Evolutionary conservation across 2,329 filamentous ascomycete species (phyloP).

Genomic region (Rhynchosporium secalis): DNA sequence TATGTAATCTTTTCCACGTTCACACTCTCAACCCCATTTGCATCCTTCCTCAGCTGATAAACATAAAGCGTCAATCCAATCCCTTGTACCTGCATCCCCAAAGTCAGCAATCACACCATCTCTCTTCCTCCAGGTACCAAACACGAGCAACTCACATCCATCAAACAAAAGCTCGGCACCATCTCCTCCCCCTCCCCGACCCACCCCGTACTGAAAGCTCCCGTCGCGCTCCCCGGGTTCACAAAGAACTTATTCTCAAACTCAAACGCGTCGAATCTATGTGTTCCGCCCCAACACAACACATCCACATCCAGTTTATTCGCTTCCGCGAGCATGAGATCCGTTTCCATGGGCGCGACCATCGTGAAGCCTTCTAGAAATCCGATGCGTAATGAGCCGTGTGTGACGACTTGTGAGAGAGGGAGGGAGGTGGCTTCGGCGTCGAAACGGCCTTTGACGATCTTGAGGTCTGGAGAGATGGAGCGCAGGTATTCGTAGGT

Average conservation of each 20-base stretch:
- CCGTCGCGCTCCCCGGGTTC: slow-evolving; percentile 67
- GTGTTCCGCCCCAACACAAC: slow-evolving; percentile 67
- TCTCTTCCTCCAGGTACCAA: background rate
- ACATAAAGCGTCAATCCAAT: slow-evolving; percentile 95
- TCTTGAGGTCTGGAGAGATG: slow-evolving; percentile 71
- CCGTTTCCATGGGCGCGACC: slow-evolving; percentile 62
- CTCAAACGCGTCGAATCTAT: slow-evolving; percentile 69
- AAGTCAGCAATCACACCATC: slow-evolving; percentile 29
- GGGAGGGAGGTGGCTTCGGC: slow-evolving; percentile 66
- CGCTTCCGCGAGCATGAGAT: slow-evolving; percentile 66
- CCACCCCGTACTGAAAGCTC: slow-evolving; percentile 61
- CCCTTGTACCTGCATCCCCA: slow-evolving; percentile 74
- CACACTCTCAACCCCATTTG: slow-evolving; percentile 74
- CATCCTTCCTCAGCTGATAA: slow-evolving; percentile 79
- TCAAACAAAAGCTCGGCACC: slow-evolving; percentile 89
- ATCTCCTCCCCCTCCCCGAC: slow-evolving; percentile 66
- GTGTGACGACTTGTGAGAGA: slow-evolving; percentile 64
- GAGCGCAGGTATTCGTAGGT: slow-evolving; percentile 80
- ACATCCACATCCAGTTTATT: slow-evolving; percentile 69
- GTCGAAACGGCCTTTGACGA: slow-evolving; percentile 67
- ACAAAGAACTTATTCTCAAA: slow-evolving; percentile 76
- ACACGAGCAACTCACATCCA: slow-evolving; percentile 74
- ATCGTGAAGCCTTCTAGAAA: slow-evolving; percentile 70
- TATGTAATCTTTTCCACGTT: slow-evolving; percentile 86
- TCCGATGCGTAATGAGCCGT: slow-evolving; percentile 64